Evolutionary conservation across 257 asterid species (phyloP).

Genomic region (Salvia hispanica): DNA sequence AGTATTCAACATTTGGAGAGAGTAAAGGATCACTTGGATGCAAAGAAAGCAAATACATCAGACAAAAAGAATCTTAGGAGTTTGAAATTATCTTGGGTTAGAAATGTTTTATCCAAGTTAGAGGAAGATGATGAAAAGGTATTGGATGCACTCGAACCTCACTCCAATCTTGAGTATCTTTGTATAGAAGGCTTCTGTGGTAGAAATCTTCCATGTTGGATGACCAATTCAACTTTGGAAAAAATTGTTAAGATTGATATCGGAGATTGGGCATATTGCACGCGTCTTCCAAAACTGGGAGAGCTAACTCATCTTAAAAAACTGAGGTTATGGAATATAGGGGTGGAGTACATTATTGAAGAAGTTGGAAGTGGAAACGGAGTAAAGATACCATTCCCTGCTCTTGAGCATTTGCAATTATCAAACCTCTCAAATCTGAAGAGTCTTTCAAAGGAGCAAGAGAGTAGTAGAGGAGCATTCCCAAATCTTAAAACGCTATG

Average conservation of each 20-base stretch:
- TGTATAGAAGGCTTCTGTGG: constrained; percentile 25
- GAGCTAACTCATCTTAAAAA: constrained; percentile 8
- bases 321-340: background rate
- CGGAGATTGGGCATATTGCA: background rate
- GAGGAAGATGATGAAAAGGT: constrained; percentile 20
- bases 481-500: constrained; percentile 4
- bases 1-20: constrained; percentile 27
- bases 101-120: background rate
- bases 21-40: constrained; percentile 25
- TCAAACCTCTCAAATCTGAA: background rate
- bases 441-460: constrained; percentile 22
- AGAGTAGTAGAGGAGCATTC: constrained; percentile 2
- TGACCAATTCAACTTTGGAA: constrained; percentile 10
- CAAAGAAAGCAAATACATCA: constrained; percentile 33
- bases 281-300: constrained; percentile 6
- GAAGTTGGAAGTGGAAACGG: constrained; percentile 10
- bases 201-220: constrained; percentile 31
- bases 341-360: constrained; percentile 11
- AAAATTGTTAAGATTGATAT: background rate
- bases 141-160: background rate
- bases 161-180: constrained; percentile 17
- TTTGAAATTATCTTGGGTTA: constrained; percentile 25
- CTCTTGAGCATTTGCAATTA: background rate
- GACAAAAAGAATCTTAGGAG: constrained; percentile 29
- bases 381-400: constrained; percentile 8